Conservation (phyloP, 2,329 filamentous ascomycete genomes). For the Microdochium nivale region DNA sequence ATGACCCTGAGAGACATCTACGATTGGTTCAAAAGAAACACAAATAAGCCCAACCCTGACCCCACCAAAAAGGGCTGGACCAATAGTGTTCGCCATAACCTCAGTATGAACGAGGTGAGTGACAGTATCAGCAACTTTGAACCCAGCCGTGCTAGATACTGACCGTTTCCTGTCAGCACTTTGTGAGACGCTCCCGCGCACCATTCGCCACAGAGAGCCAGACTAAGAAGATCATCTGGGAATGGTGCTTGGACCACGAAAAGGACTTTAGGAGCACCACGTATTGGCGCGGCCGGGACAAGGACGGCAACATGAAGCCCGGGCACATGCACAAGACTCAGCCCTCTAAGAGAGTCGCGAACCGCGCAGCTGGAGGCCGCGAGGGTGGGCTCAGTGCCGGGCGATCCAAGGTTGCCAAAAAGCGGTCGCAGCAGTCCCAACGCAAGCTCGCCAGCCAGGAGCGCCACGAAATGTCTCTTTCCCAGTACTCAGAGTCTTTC, state of each 20-base stretch:
- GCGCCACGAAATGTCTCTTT: not conserved
- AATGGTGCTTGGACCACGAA: constrained; percentile 66
- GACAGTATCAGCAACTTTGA: too few species aligned
- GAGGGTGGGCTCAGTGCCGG: constrained; percentile 17
- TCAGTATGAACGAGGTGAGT: constrained; percentile 83
- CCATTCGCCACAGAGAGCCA: constrained; percentile 34
- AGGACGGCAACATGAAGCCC: not conserved
- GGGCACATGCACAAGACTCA: constrained; percentile 2
- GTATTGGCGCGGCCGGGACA: constrained; percentile 49
- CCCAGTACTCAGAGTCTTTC: not conserved
- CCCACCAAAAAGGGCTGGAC: constrained; percentile 67
- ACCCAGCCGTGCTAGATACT: constrained; percentile 25
- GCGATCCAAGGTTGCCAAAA: constrained; percentile 10
- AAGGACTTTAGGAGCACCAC: constrained; percentile 78
- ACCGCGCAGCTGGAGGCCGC: constrained; percentile 12
- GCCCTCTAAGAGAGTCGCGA: constrained; percentile 6
- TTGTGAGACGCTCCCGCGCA: constrained; percentile 35
- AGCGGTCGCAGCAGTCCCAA: not conserved
- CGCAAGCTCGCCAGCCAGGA: not conserved
- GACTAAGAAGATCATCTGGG: constrained; percentile 52
- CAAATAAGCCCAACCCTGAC: constrained; percentile 51
- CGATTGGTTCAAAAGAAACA: constrained; percentile 78
- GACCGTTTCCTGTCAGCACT: constrained; percentile 18
- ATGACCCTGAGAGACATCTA: constrained; percentile 86
- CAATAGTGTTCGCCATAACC: constrained; percentile 90